Evolutionary conservation across 2,329 filamentous ascomycete genomes (phyloP).

Genomic region (Nemania abortiva): DNA sequence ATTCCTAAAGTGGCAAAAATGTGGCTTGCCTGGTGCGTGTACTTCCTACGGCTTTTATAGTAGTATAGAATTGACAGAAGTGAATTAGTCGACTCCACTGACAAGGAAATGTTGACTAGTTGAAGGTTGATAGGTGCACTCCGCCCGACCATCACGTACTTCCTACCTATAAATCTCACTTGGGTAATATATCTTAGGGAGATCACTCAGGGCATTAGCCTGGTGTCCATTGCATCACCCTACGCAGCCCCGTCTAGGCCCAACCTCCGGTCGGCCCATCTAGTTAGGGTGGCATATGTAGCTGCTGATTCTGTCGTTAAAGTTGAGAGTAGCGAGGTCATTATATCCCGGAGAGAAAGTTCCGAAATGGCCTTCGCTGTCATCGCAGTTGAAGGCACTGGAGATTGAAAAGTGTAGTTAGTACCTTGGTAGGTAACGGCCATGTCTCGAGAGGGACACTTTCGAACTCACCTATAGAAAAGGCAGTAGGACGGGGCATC

Average conservation of each 20-base stretch:
- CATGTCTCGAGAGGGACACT: background rate
- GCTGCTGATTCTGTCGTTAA: background rate
- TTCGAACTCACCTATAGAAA: background rate
- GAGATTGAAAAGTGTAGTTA: background rate
- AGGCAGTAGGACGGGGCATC: background rate
- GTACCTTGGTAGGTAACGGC: background rate
- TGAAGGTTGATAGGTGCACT: background rate
- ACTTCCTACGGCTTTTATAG: too few relatives aligned
- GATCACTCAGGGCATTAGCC: background rate
- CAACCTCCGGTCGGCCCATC: background rate
- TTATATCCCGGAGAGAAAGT: background rate
- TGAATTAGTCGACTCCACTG: background rate
- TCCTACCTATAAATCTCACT: background rate
- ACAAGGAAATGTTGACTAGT: background rate
- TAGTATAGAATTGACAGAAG: conserved; percentile 1
- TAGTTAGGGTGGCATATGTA: conserved; percentile 4
- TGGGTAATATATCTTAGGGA: background rate
- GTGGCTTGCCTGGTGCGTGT: too few relatives aligned
- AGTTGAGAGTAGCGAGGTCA: background rate
- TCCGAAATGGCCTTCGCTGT: background rate
- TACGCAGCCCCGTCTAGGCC: background rate
- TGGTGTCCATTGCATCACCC: background rate
- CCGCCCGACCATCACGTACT: background rate
- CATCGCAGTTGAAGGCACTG: background rate
- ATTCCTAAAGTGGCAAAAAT: too few relatives aligned